phyloP scores from a whole-genome alignment of 495 filamentous ascomycete species.

The Tuber calosporum region DNA sequence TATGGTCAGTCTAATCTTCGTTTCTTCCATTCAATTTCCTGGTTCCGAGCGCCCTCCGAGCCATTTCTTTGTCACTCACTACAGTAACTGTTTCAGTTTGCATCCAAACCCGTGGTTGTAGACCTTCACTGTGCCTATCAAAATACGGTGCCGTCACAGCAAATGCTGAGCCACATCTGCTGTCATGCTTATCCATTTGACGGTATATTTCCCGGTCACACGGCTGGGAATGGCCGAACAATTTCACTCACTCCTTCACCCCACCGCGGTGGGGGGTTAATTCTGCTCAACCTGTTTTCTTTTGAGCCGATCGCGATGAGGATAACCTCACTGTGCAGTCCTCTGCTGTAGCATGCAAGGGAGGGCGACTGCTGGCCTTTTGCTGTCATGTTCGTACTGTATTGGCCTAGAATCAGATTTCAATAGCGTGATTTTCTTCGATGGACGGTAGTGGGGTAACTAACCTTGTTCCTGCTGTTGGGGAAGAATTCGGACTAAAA shows the following conservation, averaged over 20 bases:
- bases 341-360: background rate
- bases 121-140: background rate
- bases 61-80: background rate
- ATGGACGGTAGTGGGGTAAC: conserved; percentile 16
- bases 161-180: background rate
- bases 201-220: background rate
- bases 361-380: background rate
- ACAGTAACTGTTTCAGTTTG: background rate
- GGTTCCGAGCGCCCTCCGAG: background rate
- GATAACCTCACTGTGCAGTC: background rate
- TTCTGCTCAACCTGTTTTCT: background rate
- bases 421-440: background rate
- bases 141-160: background rate
- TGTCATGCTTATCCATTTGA: background rate
- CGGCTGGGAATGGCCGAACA: background rate
- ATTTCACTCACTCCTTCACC: background rate
- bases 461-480: conserved; percentile 11
- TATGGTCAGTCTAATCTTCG: background rate
- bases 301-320: background rate
- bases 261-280: background rate
- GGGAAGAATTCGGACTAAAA: conserved; percentile 5
- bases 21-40: background rate
- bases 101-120: background rate
- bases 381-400: background rate
- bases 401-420: background rate